Percentiles rank a stretch among this genome's conserved stretches.
Conservation (phyloP, 2,329 filamentous ascomycete genomes). For the Myriosclerotinia scirpicola region DNA sequence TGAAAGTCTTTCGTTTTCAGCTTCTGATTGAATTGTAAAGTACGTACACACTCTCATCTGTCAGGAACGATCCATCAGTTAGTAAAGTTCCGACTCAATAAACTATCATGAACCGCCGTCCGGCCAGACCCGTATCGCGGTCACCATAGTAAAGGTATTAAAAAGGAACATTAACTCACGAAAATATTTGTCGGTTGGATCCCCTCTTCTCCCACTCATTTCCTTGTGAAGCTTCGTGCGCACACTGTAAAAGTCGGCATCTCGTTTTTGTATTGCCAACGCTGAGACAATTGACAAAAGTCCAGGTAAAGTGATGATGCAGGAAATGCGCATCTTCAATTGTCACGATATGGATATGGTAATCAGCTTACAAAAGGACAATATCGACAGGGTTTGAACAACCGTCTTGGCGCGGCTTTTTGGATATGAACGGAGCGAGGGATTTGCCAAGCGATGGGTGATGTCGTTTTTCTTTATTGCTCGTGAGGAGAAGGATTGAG, state of each 20-base stretch:
- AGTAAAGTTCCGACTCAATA: neutral
- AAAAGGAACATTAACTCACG: constrained; percentile 36
- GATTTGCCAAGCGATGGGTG: constrained; percentile 13
- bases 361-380: constrained; percentile 8
- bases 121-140: neutral
- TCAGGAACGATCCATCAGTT: neutral
- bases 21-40: neutral
- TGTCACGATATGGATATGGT: neutral
- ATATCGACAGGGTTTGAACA: constrained; percentile 19
- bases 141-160: neutral
- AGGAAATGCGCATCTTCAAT: constrained; percentile 37
- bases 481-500: neutral
- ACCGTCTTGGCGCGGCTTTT: constrained; percentile 21
- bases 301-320: constrained; percentile 34
- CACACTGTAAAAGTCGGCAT: constrained; percentile 39
- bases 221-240: constrained; percentile 38
- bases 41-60: constrained; percentile 40
- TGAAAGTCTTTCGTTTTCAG: constrained; percentile 1
- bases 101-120: neutral
- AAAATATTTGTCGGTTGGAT: constrained; percentile 43
- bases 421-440: neutral
- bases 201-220: constrained; percentile 38
- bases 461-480: neutral
- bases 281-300: constrained; percentile 33
- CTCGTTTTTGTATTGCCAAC: constrained; percentile 35